These are phyloP conservation scores for Hymenoscyphus infarciens DNA, from an alignment of 2,329 filamentous ascomycete species.

Conservation along the genomic window DNA sequence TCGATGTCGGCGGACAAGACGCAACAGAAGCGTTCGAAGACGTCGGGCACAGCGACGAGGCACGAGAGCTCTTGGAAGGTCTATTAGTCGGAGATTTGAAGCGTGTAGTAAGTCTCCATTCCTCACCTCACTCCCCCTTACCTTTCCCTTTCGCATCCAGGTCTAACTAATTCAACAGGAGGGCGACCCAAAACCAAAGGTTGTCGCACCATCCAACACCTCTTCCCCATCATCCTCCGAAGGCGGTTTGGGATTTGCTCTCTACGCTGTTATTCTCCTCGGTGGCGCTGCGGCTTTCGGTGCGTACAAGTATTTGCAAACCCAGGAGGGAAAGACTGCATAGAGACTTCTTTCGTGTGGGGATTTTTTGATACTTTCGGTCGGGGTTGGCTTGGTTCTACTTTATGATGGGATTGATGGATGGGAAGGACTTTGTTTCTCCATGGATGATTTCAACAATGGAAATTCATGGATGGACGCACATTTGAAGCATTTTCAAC, in stretches of 20 bases:
- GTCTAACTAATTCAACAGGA: conserved; percentile 45
- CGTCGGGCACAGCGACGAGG: conserved; percentile 98
- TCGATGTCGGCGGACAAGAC: conserved; percentile 94
- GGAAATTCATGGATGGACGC: neutral
- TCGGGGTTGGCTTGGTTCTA: neutral
- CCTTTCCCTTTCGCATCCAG: neutral
- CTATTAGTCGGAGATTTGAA: conserved; percentile 75
- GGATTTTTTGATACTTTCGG: neutral
- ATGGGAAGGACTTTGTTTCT: neutral
- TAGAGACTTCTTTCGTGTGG: conserved; percentile 9
- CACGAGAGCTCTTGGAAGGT: conserved; percentile 83
- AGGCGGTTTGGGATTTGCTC: conserved; percentile 65
- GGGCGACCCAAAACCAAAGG: conserved; percentile 74
- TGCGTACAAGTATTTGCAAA: conserved; percentile 80
- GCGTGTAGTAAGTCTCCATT: conserved; percentile 60
- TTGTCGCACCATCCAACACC: conserved; percentile 47
- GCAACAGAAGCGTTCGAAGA: conserved; percentile 98
- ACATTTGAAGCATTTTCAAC: conserved; percentile 2
- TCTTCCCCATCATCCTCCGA: conserved; percentile 46
- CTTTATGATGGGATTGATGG: neutral
- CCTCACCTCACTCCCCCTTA: conserved; percentile 11
- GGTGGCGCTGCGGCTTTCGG: conserved; percentile 75
- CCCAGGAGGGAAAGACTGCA: conserved; percentile 26
- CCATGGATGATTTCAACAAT: neutral
- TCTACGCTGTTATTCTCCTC: conserved; percentile 77